Base-by-base conservation (phyloP, 2,329 filamentous ascomycete species). In the Penicillium vulpinum region DNA sequence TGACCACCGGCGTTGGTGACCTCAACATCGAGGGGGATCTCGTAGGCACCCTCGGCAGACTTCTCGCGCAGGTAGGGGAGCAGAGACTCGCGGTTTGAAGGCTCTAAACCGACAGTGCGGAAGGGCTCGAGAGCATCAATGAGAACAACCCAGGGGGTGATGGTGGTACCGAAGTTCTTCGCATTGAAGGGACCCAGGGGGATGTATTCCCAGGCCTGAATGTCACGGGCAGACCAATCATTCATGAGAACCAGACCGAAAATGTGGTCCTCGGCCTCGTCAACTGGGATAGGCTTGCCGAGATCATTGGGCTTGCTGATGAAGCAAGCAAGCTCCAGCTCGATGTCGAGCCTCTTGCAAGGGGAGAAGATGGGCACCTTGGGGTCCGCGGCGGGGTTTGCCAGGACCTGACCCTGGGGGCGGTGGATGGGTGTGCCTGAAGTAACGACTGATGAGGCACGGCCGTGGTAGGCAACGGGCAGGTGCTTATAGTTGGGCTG, bases 241-340 rank as follows among this genome's bases (percentile, higher is more conserved):
- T 95, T 95, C 80, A 95, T 83, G 56, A 95, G 75, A 0, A 94
- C 90, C 26, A 91, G 81, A 15, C 91, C 91, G 68, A 94, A 94
- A 28, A 95, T 81, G 66, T 86, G 81, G 18, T 90, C 83, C 51
- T 87, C 85, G 0, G 90, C 90, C 43, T 87, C 77, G 3, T 78
- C 75, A 22, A 92, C 82, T 0, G 79, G 74, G 21, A 94, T 80
- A 0, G 85, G 82, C 52, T 82, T 76, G 7, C 90, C 89, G 67
- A 91, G 78, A 1, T 80, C 73, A 66, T 89, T 92, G 0, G 81
- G 77, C 46, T 77, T 83, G 71, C 84, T 85, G 5, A 94, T 80
- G 66, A 93, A 90, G 41, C 86, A 89, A 1, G 88, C 91, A 15
- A 95, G 76, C 72, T 95, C 91, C 1, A 94, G 80, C 74, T 95